A percentile compares a stretch with the other conserved stretches of the same genome.
Evolutionary conservation across 1,284 basidiomycete species (phyloP).

Genomic region (Puccinia polysora): DNA sequence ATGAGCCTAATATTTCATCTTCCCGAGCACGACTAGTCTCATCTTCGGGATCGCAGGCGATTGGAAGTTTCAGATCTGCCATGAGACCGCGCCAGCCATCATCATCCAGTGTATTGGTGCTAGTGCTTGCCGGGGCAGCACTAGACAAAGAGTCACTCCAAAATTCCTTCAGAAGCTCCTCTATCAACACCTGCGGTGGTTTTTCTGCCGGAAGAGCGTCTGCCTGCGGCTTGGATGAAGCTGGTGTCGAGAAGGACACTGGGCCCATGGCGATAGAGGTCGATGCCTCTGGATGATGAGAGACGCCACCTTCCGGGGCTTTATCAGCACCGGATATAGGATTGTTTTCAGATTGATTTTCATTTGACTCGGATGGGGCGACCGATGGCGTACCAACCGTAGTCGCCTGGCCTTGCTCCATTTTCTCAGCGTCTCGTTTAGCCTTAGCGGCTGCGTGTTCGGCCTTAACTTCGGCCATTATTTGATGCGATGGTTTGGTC

Average conservation of each 20-base stretch:
- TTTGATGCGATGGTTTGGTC: slow-evolving; percentile 47
- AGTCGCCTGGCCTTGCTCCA: slow-evolving; percentile 8
- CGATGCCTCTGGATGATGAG: background rate
- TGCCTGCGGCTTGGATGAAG: slow-evolving; percentile 2
- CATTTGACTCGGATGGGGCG: background rate
- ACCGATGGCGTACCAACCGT: background rate
- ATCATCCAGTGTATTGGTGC: slow-evolving; percentile 9
- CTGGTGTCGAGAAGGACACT: background rate
- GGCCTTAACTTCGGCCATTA: slow-evolving; percentile 51
- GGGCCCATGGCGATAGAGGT: background rate
- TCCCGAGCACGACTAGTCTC: background rate
- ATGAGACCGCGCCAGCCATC: slow-evolving; percentile 31
- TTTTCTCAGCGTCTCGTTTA: slow-evolving; percentile 28
- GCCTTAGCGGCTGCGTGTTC: slow-evolving; percentile 47
- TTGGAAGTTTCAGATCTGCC: slow-evolving; percentile 23
- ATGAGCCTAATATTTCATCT: slow-evolving; percentile 20
- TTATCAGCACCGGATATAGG: background rate
- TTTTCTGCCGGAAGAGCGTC: slow-evolving; percentile 5
- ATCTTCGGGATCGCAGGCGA: slow-evolving; percentile 1
- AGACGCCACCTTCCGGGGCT: background rate
- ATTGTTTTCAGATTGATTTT: background rate
- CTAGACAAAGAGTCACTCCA: slow-evolving; percentile 21
- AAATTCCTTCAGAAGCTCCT: slow-evolving; percentile 37
- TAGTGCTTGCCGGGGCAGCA: background rate
- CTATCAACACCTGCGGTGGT: slow-evolving; percentile 8